A percentile compares a stretch with the other conserved stretches of the same genome.
These are phyloP conservation scores for Kodamaea kaohsiungensis DNA, from an alignment of 805 yeast species.

Conservation along the genomic window DNA sequence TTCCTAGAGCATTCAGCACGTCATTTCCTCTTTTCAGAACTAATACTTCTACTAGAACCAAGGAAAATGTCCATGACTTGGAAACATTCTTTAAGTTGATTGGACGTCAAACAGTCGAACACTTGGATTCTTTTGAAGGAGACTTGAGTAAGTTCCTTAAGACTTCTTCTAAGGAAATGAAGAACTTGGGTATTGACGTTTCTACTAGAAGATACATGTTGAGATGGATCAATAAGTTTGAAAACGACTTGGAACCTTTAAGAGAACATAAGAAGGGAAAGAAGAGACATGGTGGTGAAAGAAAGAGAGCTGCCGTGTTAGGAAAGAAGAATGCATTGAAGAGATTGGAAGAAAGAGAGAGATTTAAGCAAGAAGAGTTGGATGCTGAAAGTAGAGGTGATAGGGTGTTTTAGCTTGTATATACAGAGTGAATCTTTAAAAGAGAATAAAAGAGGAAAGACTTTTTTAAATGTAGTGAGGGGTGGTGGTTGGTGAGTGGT, in stretches of 20 bases:
- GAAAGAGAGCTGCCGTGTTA: slow-evolving; percentile 57
- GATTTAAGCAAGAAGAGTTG: slow-evolving; percentile 35
- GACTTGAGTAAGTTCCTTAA: slow-evolving; percentile 61
- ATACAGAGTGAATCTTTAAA: not conserved
- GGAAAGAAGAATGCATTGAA: slow-evolving; percentile 62
- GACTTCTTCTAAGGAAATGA: slow-evolving; percentile 56
- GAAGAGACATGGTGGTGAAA: slow-evolving; percentile 84
- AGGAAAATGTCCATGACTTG: slow-evolving; percentile 58
- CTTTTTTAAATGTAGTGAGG: too few relatives aligned
- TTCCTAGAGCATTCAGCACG: slow-evolving; percentile 12
- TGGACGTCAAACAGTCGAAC: slow-evolving; percentile 74
- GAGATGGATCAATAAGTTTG: slow-evolving; percentile 68
- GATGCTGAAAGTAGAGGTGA: slow-evolving; percentile 45
- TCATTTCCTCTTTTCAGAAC: slow-evolving; percentile 32
- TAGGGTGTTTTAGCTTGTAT: slow-evolving; percentile 33
- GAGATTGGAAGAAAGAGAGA: slow-evolving; percentile 54
- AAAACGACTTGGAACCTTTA: slow-evolving; percentile 54
- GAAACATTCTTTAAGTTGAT: slow-evolving; percentile 70
- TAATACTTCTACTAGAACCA: slow-evolving; percentile 53
- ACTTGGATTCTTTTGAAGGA: slow-evolving; percentile 62
- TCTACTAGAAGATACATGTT: slow-evolving; percentile 72
- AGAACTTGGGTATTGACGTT: slow-evolving; percentile 74
- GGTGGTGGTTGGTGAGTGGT: not conserved
- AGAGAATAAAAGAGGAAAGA: not conserved
- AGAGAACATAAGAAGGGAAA: slow-evolving; percentile 63